These are phyloP conservation scores for Phytophthora melonis DNA, from an alignment of 352 stramenopile species.

Conservation along the genomic window DNA sequence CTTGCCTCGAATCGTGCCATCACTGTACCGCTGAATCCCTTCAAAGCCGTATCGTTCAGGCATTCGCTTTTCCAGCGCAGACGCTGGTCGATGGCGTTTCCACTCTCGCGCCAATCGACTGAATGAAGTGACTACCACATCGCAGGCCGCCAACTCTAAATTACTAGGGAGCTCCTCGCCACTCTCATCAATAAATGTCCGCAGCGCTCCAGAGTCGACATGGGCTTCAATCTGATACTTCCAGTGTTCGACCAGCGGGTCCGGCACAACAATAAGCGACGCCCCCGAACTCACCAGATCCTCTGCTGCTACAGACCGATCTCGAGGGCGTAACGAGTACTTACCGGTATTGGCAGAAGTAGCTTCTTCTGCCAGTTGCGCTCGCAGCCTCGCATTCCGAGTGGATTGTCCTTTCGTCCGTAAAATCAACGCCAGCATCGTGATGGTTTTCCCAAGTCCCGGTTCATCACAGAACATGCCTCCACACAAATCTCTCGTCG, in stretches of 20 bases:
- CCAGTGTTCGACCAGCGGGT: conserved; percentile 76
- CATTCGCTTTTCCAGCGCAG: conserved; percentile 53
- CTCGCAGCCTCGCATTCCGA: not conserved
- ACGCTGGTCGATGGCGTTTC: conserved; percentile 58
- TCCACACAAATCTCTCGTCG: conserved; percentile 51
- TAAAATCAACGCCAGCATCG: conserved; percentile 73
- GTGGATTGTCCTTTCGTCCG: conserved; percentile 61
- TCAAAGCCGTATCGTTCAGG: conserved; percentile 74
- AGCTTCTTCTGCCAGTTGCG: conserved; percentile 1
- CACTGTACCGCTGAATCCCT: conserved; percentile 45
- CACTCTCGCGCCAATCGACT: conserved; percentile 61
- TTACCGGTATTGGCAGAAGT: not conserved
- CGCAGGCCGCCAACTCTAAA: conserved; percentile 51
- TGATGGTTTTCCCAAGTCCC: conserved; percentile 81
- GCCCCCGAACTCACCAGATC: conserved; percentile 48
- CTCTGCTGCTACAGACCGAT: conserved; percentile 39
- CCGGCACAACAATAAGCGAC: conserved; percentile 69
- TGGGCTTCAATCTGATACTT: conserved; percentile 68
- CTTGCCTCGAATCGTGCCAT: conserved; percentile 51
- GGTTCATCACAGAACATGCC: conserved; percentile 82
- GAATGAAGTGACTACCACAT: conserved; percentile 77
- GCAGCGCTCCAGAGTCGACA: conserved; percentile 32
- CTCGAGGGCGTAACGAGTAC: conserved; percentile 32
- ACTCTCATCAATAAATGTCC: conserved; percentile 45
- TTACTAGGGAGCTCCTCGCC: conserved; percentile 43